Evolutionary conservation across 1,284 basidiomycete genomes (phyloP).

Genomic region (Cutaneotrichosporon sp.): DNA sequence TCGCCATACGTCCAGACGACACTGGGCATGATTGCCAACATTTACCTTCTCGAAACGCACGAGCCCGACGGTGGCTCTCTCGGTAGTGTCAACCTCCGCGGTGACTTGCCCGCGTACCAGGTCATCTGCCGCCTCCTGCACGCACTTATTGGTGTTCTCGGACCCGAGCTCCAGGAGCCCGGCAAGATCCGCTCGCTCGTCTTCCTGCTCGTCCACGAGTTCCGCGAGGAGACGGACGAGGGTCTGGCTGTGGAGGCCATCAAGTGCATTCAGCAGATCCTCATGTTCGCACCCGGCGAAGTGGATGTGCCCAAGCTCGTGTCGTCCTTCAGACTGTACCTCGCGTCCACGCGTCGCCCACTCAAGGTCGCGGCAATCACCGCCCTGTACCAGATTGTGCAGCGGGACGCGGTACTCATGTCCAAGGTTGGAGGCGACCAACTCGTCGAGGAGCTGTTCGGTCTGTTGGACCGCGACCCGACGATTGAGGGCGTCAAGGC

Average conservation of each 20-base stretch:
- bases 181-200: constrained; percentile 72
- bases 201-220: constrained; percentile 78
- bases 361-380: constrained; percentile 92
- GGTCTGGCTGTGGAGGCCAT: constrained; percentile 88
- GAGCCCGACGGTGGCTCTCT: constrained; percentile 89
- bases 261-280: constrained; percentile 90
- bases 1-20: constrained; percentile 83
- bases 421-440: constrained; percentile 89
- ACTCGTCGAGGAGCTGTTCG: constrained; percentile 90
- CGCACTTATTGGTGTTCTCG: constrained; percentile 86
- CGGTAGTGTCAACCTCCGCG: constrained; percentile 76
- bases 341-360: constrained; percentile 71
- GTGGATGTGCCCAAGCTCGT: constrained; percentile 75
- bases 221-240: constrained; percentile 79
- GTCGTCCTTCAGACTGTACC: constrained; percentile 63
- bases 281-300: constrained; percentile 86
- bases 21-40: constrained; percentile 82
- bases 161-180: constrained; percentile 91
- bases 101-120: constrained; percentile 85
- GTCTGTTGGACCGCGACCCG: constrained; percentile 85
- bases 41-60: constrained; percentile 86
- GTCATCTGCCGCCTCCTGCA: constrained; percentile 87
- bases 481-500: constrained; percentile 89
- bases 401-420: constrained; percentile 86
- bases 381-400: constrained; percentile 92